A percentile compares a stretch with the other conserved stretches of the same genome.
Conservation (phyloP, 495 filamentous ascomycete species). For the Penicillium atrosanguineum region DNA sequence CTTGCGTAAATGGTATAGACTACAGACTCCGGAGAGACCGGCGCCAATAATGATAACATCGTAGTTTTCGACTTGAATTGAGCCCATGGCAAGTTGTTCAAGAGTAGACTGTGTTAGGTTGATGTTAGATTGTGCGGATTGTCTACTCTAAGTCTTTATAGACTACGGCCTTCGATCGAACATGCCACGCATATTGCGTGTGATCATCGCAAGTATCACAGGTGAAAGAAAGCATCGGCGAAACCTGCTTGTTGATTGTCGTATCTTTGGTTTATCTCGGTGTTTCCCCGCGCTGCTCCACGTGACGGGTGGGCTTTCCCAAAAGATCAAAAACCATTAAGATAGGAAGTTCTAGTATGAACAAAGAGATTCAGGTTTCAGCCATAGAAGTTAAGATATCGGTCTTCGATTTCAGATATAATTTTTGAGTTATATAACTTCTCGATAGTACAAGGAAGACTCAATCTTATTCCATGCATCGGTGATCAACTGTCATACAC, state of each 20-base stretch:
- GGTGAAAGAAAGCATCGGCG: background rate
- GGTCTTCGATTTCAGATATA: too few relatives aligned
- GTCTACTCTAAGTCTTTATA: background rate
- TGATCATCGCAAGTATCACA: background rate
- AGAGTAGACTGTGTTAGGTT: background rate
- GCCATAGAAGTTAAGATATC: too few relatives aligned
- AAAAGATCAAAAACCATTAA: background rate
- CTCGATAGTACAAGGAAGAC: background rate
- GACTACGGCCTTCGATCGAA: background rate
- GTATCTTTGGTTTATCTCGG: background rate
- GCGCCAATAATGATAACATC: constrained; percentile 54
- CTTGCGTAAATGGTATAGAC: constrained; percentile 39
- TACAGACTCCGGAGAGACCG: constrained; percentile 48
- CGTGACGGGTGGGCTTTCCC: constrained; percentile 2
- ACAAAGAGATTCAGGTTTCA: too few relatives aligned
- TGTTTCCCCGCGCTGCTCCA: background rate
- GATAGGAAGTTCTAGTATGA: too few relatives aligned
- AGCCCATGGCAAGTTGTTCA: constrained; percentile 3
- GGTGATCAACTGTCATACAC: background rate
- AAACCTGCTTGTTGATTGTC: background rate
- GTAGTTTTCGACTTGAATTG: constrained; percentile 4
- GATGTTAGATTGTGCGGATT: background rate
- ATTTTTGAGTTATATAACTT: too few relatives aligned
- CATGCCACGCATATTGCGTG: background rate
- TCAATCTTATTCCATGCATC: background rate